Evolutionary conservation across 257 asterid genomes (phyloP), one percentile per base, ranked within the genome.

Genomic region (Capsicum chinense): DNA sequence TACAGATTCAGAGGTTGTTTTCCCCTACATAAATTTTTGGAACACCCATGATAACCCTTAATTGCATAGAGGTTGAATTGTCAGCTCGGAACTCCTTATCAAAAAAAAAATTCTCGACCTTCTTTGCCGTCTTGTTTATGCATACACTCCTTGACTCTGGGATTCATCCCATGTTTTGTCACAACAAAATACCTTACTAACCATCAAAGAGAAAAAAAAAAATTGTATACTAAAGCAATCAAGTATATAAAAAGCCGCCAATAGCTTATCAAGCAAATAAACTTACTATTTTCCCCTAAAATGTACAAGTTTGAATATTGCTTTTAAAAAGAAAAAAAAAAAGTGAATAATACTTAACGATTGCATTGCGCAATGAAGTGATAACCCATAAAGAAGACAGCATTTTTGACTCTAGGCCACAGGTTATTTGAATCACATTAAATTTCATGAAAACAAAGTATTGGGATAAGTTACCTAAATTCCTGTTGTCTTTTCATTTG

Each of bases 21-120:
- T 74, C 13, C 80, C 80, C 80, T 50, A 48, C 60, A 48, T 48
- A 73, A 11, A 50, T 74, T 50, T 73, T 12, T 74, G 81, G 81
- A 50, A 74, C 44, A 54, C 44, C 62, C 13, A 13, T 74, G 3
- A 74, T 74, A 74, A 50, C 60, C 62, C 47, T 39, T 50, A 74
- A 12, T 13, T 50, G 21, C 47, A 12, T 50, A 12, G 13, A 74
- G 81, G 81, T 50, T 74, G 21, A 74, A 50, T 60, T 74, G 47
- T 74, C 44, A 74, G 81, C 81, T 74, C 19, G 3, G 2, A 50
- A 74, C 44, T 50, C 21, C 81, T 50, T 74, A 21, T 50, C 33
- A 26, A 26, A 11, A 50, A 4, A 74, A 50, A 50, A 50, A 21
- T 21, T 26, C 81, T 21, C 62, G 47, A 50, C 60, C 42, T 52